Evolutionary conservation across 306 rosid genomes (phyloP).

Genomic region (Psophocarpus tetragonolobus): DNA sequence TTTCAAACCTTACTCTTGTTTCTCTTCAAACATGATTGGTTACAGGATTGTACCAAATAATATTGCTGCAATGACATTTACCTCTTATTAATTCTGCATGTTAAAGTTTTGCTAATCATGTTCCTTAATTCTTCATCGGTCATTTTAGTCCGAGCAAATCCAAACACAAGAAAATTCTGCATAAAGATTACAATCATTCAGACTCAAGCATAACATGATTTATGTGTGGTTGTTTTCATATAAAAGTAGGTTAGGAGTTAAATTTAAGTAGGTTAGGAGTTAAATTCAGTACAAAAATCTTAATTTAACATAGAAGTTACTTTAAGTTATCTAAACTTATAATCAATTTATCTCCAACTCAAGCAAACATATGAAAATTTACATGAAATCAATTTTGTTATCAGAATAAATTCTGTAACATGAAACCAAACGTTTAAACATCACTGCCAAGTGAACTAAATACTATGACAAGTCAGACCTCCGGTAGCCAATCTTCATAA

Average conservation of each 20-base stretch:
- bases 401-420: too few species aligned
- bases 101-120: constrained; percentile 78
- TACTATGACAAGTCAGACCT: constrained; percentile 49
- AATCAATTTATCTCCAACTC: too few species aligned
- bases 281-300: too few species aligned
- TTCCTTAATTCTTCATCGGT: constrained; percentile 76
- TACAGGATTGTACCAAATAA: background rate
- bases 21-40: background rate
- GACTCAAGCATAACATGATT: constrained; percentile 11
- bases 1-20: background rate
- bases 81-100: constrained; percentile 96
- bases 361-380: too few species aligned
- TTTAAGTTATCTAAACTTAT: too few species aligned
- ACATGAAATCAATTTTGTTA: too few species aligned
- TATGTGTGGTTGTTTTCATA: too few species aligned
- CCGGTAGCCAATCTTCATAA: constrained; percentile 85
- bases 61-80: constrained; percentile 29
- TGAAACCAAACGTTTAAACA: background rate
- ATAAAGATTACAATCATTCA: constrained; percentile 28
- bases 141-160: constrained; percentile 87
- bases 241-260: too few species aligned
- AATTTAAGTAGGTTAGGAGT: too few species aligned
- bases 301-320: too few species aligned
- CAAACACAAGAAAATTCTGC: constrained; percentile 81
- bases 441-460: background rate